phyloP scores from a whole-genome alignment of 1,139 yeast genomes.

The Pichia sp. region DNA sequence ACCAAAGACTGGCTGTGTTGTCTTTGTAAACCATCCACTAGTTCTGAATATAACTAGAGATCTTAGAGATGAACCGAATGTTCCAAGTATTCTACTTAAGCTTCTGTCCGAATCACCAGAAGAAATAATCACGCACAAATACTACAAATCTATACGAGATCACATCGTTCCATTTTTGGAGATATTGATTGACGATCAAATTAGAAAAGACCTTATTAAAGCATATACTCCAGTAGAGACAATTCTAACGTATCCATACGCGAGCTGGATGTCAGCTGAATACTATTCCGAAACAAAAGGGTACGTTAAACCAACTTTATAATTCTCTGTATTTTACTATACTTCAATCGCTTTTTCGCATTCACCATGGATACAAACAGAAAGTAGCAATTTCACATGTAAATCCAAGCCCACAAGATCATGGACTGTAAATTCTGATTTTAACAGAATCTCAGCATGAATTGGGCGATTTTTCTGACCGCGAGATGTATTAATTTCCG shows the following conservation, averaged over 20 bases:
- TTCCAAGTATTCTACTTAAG: constrained; percentile 58
- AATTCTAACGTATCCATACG: constrained; percentile 58
- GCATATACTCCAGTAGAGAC: constrained; percentile 36
- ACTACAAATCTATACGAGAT: constrained; percentile 51
- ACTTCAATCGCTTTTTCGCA: no score
- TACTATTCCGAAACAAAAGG: constrained; percentile 1
- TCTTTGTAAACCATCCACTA: constrained; percentile 65
- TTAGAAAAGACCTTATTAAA: constrained; percentile 49
- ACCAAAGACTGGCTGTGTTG: constrained; percentile 45
- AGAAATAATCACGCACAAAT: constrained; percentile 57
- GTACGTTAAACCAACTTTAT: constrained; percentile 1
- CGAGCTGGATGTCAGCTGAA: constrained; percentile 33
- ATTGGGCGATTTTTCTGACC: no score
- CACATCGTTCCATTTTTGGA: constrained; percentile 55
- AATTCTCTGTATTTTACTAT: no score
- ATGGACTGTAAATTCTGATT: no score
- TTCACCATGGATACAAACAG: no score
- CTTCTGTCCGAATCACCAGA: constrained; percentile 62
- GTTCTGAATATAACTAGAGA: constrained; percentile 55
- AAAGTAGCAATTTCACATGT: no score
- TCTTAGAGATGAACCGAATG: constrained; percentile 66
- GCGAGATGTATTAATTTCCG: no score
- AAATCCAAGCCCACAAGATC: no score
- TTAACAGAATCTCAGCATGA: no score
- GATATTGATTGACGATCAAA: constrained; percentile 50